Evolutionary conservation across 805 yeast genomes (phyloP), one percentile per base, ranked within the genome.

Genomic region (Cyberlindnera mycetangii): DNA sequence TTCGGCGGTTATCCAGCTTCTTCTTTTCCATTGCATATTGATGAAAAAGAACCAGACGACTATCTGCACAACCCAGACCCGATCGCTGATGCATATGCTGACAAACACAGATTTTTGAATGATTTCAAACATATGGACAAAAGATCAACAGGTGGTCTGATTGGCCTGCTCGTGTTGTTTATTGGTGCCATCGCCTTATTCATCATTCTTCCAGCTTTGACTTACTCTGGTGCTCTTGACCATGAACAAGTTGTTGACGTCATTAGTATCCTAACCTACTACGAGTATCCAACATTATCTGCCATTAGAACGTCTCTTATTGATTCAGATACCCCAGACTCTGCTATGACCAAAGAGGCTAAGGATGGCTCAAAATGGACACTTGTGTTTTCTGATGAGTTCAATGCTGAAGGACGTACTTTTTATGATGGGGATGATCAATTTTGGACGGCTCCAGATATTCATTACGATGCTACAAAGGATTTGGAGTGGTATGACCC

Each of bases 1-100:
- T 92, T 92, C 68, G 99, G 98, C 41, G 98, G 98, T 14, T 92
- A 87, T 65, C 98, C 99, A 1, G 95, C 96, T 8, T 74, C 89
- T 15, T 81, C 89, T 5, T 92, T 92, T 69, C 99, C 99, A 1
- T 70, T 92, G 45, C 83, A 78, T 55, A 81, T 93, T 51, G 97
- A 92, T 48, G 98, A 92, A 55, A 88, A 88, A 66, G 99, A 92
- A 66, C 84, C 86, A 9, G 99, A 92, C 68, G 99, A 92, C 65
- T 90, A 88, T 60, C 64, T 93, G 53, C 98, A 92, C 66, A 93
- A 92, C 66, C 98, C 98, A 2, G 97, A 92, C 64, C 97, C 97
- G 9, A 83, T 89, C 30, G 86, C 81, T 36, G 99, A 93, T 62
- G 96, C 95, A 18, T 79, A 82, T 48, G 80, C 83, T 57, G 95